A percentile compares a stretch with the other conserved stretches of the same genome.
These are phyloP conservation scores for Phytophthora citrophthora DNA, from an alignment of 352 stramenopile species.

Conservation along the genomic window DNA sequence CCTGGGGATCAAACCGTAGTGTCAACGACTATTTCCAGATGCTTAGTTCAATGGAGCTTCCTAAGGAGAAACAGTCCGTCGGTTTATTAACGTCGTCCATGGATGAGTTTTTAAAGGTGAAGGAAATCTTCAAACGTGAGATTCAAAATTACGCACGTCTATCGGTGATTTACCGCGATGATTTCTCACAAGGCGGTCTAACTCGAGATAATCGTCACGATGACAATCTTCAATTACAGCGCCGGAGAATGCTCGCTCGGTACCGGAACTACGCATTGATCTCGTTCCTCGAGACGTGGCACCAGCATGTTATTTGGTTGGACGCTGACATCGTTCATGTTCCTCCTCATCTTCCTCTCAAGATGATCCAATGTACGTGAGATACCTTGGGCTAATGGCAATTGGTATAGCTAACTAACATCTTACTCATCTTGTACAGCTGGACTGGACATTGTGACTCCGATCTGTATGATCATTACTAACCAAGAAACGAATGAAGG, in stretches of 20 bases:
- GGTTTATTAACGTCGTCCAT: slow-evolving; percentile 40
- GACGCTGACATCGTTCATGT: slow-evolving; percentile 47
- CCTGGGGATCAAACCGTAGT: slow-evolving; percentile 36
- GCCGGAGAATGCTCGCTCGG: slow-evolving; percentile 46
- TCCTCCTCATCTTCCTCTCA: slow-evolving; percentile 23
- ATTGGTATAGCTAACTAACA: no score
- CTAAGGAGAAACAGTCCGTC: slow-evolving; percentile 37
- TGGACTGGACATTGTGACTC: slow-evolving; percentile 21
- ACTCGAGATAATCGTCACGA: slow-evolving; percentile 36
- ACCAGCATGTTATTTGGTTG: slow-evolving; percentile 53
- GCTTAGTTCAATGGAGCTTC: slow-evolving; percentile 30
- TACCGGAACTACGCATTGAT: slow-evolving; percentile 54
- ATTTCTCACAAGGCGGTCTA: slow-evolving; percentile 31
- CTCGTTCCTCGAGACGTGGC: slow-evolving; percentile 41
- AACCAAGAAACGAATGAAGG: neutral
- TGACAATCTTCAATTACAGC: slow-evolving; percentile 27
- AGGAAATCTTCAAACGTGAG: slow-evolving; percentile 12
- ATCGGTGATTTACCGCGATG: slow-evolving; percentile 47
- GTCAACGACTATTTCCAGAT: slow-evolving; percentile 38
- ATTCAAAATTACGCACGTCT: slow-evolving; percentile 32
- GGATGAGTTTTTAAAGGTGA: slow-evolving; percentile 34
- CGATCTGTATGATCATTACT: slow-evolving; percentile 10
- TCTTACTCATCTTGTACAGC: no score
- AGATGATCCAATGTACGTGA: slow-evolving; percentile 26
- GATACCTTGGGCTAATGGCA: neutral